Percentiles rank a stretch among this genome's conserved stretches.
Conservation (phyloP, 2,329 filamentous ascomycete genomes). For the Fusarium sp. region DNA sequence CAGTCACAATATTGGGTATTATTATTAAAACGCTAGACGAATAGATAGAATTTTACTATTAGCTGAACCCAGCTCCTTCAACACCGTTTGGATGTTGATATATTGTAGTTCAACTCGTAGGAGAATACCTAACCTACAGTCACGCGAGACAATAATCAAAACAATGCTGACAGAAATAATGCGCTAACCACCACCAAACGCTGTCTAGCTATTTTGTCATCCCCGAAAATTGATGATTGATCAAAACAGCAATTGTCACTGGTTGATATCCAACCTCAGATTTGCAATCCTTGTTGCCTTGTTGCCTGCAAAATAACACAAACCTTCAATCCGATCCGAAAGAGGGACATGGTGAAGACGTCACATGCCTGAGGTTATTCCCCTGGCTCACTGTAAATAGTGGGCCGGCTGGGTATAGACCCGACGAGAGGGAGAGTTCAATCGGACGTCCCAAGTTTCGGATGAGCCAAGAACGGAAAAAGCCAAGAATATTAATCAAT, state of each 20-base stretch:
- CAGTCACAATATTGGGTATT: fast-evolving
- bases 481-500: conserved; percentile 3
- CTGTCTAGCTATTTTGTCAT: fast-evolving
- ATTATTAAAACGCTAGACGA: neutral
- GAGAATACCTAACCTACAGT: neutral
- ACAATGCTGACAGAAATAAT: neutral
- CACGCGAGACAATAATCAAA: neutral
- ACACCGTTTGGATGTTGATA: neutral
- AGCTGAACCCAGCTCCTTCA: neutral
- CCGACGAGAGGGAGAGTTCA: neutral
- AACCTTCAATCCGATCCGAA: neutral
- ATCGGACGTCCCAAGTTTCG: neutral
- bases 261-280: neutral
- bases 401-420: neutral
- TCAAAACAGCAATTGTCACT: neutral
- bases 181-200: fast-evolving
- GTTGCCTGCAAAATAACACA: neutral
- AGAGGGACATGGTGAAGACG: neutral
- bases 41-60: neutral
- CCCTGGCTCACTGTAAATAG: neutral
- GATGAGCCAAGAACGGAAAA: neutral
- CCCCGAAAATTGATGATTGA: neutral
- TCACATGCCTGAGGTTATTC: neutral
- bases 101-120: neutral
- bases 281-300: neutral